A percentile compares a stretch with the other conserved stretches of the same genome.
These are phyloP conservation scores for Excoecaria cochinchinensis DNA, from an alignment of 345 rosid species.

Conservation along the genomic window DNA sequence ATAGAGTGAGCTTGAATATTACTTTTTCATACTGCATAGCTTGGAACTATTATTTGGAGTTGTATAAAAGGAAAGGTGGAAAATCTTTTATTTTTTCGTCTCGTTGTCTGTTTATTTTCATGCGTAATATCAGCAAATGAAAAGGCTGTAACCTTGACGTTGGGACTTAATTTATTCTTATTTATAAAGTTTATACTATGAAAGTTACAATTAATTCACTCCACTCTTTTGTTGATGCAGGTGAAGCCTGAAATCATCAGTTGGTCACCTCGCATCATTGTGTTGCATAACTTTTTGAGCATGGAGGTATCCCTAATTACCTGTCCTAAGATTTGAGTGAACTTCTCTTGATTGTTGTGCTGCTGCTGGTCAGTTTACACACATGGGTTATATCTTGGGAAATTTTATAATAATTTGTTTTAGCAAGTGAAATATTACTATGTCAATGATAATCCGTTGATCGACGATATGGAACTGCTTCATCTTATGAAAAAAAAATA, in stretches of 20 bases:
- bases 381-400: not conserved
- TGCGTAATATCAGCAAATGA: not conserved
- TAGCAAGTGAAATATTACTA: not conserved
- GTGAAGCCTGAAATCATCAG: conserved; percentile 90
- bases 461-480: not conserved
- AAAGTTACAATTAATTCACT: not conserved
- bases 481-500: not conserved
- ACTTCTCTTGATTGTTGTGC: not conserved
- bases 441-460: not conserved
- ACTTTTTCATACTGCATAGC: not conserved
- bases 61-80: not conserved
- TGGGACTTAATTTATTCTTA: not conserved
- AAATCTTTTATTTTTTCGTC: not conserved
- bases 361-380: not conserved
- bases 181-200: not conserved
- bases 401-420: not conserved
- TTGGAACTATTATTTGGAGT: not conserved
- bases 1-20: not conserved
- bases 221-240: conserved; percentile 43
- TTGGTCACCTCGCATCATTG: conserved; percentile 88
- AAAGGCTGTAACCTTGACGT: not conserved
- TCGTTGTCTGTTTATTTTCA: not conserved
- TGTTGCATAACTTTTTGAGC: conserved; percentile 85
- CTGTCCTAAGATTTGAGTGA: conserved; percentile 1
- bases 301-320: conserved; percentile 54